Conservation (phyloP, 192 early-diverging fungal genomes). For the Mortierella antarctica region DNA sequence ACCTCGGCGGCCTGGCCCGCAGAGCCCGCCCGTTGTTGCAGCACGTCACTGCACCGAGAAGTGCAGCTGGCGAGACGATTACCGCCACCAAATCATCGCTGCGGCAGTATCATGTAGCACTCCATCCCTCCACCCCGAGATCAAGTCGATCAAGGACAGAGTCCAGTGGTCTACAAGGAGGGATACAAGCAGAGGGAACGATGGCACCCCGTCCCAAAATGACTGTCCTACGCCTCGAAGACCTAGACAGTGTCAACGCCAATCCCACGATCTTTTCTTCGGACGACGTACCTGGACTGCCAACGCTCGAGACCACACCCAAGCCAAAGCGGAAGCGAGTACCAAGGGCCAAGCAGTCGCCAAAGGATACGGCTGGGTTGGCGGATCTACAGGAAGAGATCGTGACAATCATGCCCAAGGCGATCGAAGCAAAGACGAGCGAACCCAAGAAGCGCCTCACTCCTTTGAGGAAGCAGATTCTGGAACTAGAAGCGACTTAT, state of each 20-base stretch:
- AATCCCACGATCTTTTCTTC: conserved; percentile 13
- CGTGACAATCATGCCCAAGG: background rate
- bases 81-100: conserved; percentile 7
- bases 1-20: too few species aligned
- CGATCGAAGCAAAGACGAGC: background rate
- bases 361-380: background rate
- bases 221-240: conserved; percentile 18
- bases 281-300: background rate
- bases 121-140: background rate
- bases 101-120: background rate
- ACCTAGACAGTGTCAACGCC: conserved; percentile 35
- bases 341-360: background rate
- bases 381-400: background rate
- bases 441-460: conserved; percentile 14
- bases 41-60: too few species aligned
- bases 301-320: too few species aligned
- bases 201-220: background rate
- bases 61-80: background rate
- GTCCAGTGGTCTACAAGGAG: background rate
- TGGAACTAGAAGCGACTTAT: conserved; percentile 61
- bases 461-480: conserved; percentile 33
- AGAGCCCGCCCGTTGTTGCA: too few species aligned
- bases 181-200: background rate
- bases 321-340: background rate
- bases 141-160: background rate